Base-by-base conservation (phyloP, 257 asterid species). In the Phtheirospermum japonicum region DNA sequence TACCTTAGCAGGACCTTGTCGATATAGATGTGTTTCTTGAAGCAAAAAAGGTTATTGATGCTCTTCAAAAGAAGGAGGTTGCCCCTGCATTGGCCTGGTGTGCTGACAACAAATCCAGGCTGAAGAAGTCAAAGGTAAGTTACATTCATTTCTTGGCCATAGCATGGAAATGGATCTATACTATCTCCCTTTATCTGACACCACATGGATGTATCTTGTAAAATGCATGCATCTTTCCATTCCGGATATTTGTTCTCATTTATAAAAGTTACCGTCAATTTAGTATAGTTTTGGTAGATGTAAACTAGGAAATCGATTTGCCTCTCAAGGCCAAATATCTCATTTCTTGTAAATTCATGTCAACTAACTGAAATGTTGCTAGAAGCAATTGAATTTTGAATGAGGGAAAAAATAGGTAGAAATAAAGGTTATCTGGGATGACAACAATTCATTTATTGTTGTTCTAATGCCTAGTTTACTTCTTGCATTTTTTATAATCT, bases 41-140 rank as follows among this genome's bases (percentile, higher is more conserved):
- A 77, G 99, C 99, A 48, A 90, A 73, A 78, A 90, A 68, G 74
- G 97, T 94, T 28, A 87, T 87, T 58, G 95, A 87, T 65, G 99
- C 97, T 64, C 96, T 94, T 71, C 90, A 84, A 68, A 80, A 72
- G 75, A 90, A 87, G 89, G 94, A 85, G 69, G 88, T 87, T 36
- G 70, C 85, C 50, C 96, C 99, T 74, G 99, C 99, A 74, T 80
- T 94, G 50, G 89, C 95, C 54, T 94, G 99, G 99, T 94, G 99
- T 78, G 86, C 89, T 51, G 99, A 94, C 45, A 94, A 94, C 73
- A 94, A 94, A 79, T 78, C 95, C 68, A 90, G 89, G 80, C 80
- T 94, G 73, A 94, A 90, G 89, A 94, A 90, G 79, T 75, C 95
- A 11, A 94, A 94, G 94, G 99, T 84, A 77, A 59, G 13, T 63